Evolutionary conservation across 139 green algal genomes (phyloP).

Genomic region (Gonium pectorale): DNA sequence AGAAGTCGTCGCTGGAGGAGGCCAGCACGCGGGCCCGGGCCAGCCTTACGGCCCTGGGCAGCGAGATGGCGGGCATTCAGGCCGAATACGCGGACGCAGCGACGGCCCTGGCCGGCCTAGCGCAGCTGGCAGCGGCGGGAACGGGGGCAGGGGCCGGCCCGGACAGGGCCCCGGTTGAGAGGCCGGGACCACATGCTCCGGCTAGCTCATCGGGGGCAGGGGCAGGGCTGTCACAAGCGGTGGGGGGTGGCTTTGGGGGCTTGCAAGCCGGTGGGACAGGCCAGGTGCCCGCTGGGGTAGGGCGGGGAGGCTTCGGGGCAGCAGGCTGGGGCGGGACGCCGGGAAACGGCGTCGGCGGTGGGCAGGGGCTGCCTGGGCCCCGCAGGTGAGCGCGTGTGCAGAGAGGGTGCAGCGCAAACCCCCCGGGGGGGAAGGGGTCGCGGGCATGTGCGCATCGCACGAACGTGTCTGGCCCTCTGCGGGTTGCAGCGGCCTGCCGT

Average conservation of each 20-base stretch:
- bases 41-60: constrained; percentile 52
- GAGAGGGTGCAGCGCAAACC: too few relatives aligned
- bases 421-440: too few relatives aligned
- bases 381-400: too few relatives aligned
- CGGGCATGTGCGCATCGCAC: too few relatives aligned
- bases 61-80: constrained; percentile 41
- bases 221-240: neutral
- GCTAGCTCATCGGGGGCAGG: neutral
- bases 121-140: neutral
- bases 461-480: too few relatives aligned
- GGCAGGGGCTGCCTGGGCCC: too few relatives aligned
- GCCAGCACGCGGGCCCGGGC: constrained; percentile 36
- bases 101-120: neutral
- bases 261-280: neutral
- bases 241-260: neutral
- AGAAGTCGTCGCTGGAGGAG: constrained; percentile 57
- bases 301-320: neutral
- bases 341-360: too few relatives aligned
- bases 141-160: neutral
- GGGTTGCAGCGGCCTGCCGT: too few relatives aligned
- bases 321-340: too few relatives aligned
- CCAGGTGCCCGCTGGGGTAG: too few relatives aligned
- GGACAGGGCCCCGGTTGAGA: neutral
- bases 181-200: neutral
- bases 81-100: constrained; percentile 22